Evolutionary conservation across 306 rosid species (phyloP).

Genomic region (Prunus campanulata): DNA sequence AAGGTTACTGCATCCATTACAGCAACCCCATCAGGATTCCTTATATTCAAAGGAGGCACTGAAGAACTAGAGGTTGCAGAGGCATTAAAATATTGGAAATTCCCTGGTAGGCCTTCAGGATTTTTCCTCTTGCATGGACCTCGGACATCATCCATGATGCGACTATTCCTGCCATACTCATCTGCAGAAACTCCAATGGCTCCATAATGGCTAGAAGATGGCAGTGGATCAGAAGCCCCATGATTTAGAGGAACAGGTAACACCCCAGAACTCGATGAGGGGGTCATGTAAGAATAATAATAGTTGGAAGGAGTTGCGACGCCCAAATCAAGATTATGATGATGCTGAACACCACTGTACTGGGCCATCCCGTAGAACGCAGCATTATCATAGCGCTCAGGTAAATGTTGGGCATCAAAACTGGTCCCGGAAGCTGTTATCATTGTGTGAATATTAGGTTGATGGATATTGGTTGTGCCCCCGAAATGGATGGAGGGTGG

Average conservation of each 20-base stretch:
- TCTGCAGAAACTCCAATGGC: constrained; percentile 53
- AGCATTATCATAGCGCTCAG: constrained; percentile 63
- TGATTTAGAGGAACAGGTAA: constrained; percentile 62
- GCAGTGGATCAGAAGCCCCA: constrained; percentile 47
- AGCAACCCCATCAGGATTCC: constrained; percentile 65
- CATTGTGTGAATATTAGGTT: constrained; percentile 50
- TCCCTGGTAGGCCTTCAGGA: constrained; percentile 63
- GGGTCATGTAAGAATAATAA: constrained; percentile 64
- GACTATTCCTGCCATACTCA: constrained; percentile 55
- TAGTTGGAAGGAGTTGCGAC: constrained; percentile 48
- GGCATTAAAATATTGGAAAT: constrained; percentile 52
- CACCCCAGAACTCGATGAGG: constrained; percentile 59
- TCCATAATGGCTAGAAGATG: constrained; percentile 59
- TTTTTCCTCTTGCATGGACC: constrained; percentile 81
- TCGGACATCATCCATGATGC: constrained; percentile 64
- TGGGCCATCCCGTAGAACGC: constrained; percentile 61
- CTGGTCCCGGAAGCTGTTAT: constrained; percentile 58
- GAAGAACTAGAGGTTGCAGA: constrained; percentile 62
- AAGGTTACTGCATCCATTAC: constrained; percentile 54
- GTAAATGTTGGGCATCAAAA: constrained; percentile 53
- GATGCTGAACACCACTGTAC: constrained; percentile 54
- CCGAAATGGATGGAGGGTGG: constrained; percentile 54
- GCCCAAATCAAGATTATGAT: constrained; percentile 60
- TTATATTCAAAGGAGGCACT: constrained; percentile 48
- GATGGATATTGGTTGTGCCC: constrained; percentile 43